Base-by-base conservation (phyloP, 192 early-diverging fungal species). In the Linnemannia elongata region DNA sequence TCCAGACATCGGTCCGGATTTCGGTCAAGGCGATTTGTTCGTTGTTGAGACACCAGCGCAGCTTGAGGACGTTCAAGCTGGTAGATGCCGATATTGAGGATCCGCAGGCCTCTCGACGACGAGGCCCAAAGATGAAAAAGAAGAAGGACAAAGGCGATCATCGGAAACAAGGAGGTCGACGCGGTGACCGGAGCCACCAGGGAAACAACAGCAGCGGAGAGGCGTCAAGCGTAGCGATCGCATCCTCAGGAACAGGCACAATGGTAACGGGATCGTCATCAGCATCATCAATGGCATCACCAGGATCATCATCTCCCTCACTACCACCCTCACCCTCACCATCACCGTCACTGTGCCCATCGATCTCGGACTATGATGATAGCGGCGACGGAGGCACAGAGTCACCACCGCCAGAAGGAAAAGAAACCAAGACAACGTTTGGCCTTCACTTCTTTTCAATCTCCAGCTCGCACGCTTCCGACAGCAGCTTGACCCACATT, bases 31-130 rank as follows among this genome's bases (percentile, higher is more conserved):
- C 66, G 8, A 24, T 82, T 10, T 72, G 35, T 60, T 69, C 75
- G 3, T 4, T 82, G 45, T 38, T 82, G 47, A 71, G 30, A 18
- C 54, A 1, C 35, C 74, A 75, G 20, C 69, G 42, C 27, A 35
- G 36, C 1, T 30, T 82, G 15, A 66, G 24, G 22, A 82, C 80
- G 1, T 12, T 82, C 60, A 82, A 82, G 44, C 41, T 82, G 2
- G 68, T 70, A 33, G 80, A 82, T 72, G 80, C 54, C 12, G 80
- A 82, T 72, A 76, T 82, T 70, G 74, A 70, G 66, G 80, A 82
- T 1, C 44, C 60, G 4, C 10, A 8, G 4, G 0, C 22, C 35
- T 30, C 49, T 52, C 49, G 49, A 52, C 44, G 9, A 13, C 27
- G 35, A 52, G 17, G 17, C 24, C 27, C 39, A 52, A 18, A 2